Percentiles rank a stretch among this genome's conserved stretches.
phyloP scores from a whole-genome alignment of 1,284 basidiomycete species.

The Leccinum griseonigrum region DNA sequence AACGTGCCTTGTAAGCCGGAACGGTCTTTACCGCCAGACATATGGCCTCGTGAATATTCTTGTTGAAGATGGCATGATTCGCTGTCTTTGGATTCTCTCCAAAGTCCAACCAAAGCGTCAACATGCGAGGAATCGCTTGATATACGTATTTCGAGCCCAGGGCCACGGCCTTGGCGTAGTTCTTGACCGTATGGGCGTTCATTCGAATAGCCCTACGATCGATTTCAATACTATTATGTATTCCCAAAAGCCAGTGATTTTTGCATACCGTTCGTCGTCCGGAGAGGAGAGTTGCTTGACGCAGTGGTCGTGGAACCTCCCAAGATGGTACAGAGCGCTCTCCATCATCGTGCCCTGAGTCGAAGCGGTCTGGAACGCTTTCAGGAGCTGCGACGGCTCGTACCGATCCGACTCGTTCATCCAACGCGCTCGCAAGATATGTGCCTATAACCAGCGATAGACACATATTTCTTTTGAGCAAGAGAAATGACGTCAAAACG shows the following conservation, averaged over 20 bases:
- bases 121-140: slow-evolving; percentile 90
- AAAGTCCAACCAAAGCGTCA: slow-evolving; percentile 95
- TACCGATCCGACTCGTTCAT: slow-evolving; percentile 89
- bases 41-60: slow-evolving; percentile 54
- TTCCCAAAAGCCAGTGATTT: not conserved
- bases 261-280: slow-evolving; percentile 52
- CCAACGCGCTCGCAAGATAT: slow-evolving; percentile 89
- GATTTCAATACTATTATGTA: slow-evolving; percentile 2
- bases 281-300: slow-evolving; percentile 50
- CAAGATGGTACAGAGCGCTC: slow-evolving; percentile 82
- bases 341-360: slow-evolving; percentile 63
- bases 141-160: slow-evolving; percentile 96
- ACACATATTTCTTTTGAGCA: not conserved
- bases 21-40: slow-evolving; percentile 54
- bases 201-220: slow-evolving; percentile 51
- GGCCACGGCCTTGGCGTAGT: slow-evolving; percentile 75
- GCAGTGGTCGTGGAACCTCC: slow-evolving; percentile 83
- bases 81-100: slow-evolving; percentile 59
- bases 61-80: slow-evolving; percentile 44
- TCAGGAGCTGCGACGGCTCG: slow-evolving; percentile 49
- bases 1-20: slow-evolving; percentile 73
- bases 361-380: slow-evolving; percentile 23
- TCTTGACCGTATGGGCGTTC: slow-evolving; percentile 62
- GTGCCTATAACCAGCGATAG: slow-evolving; percentile 52
- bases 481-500: not conserved